Evolutionary conservation across 345 rosid genomes (phyloP), one percentile per base, ranked within the genome.

Genomic region (Geranium brycei): DNA sequence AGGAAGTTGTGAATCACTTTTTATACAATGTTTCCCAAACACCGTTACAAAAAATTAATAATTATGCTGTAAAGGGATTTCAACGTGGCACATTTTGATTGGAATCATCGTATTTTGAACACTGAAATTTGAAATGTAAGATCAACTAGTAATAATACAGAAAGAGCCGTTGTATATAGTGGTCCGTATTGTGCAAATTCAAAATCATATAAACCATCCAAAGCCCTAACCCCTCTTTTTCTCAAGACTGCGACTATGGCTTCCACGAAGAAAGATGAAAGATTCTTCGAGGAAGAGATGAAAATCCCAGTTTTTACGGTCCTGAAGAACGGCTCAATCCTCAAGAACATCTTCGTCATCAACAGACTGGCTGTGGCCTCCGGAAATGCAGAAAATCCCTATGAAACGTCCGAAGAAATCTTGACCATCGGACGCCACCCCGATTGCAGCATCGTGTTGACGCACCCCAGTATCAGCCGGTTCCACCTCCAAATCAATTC

Each of bases 381-480:
- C 31, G 64, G 64, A 66, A 62, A 66, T 71, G 35, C 28, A 1
- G 67, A 32, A 17, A 64, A 15, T 59, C 32, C 62, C 5, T 70
- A 61, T 59, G 71, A 65, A 58, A 82, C 72, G 67, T 60, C 59
- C 19, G 90, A 80, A 53, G 96, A 86, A 72, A 74, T 79, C 62
- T 79, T 93, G 79, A 66, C 69, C 31, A 86, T 85, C 61, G 97
- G 96, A 30, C 80, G 95, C 10, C 97, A 90, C 73, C 95, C 95
- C 11, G 96, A 90, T 64, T 83, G 95, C 75, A 72, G 82, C 73
- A 82, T 93, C 69, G 70, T 85, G 66, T 62, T 88, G 58, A 82
- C 88, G 66, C 99, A 88, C 62, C 99, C 99, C 0, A 93, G 99
- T 69, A 74, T 93, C 75, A 93, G 99, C 80, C 74, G 99, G 76